A percentile compares a stretch with the other conserved stretches of the same genome.
These are phyloP conservation scores for Citeromyces nyonsensis DNA, from an alignment of 805 yeast genomes.

Conservation along the genomic window DNA sequence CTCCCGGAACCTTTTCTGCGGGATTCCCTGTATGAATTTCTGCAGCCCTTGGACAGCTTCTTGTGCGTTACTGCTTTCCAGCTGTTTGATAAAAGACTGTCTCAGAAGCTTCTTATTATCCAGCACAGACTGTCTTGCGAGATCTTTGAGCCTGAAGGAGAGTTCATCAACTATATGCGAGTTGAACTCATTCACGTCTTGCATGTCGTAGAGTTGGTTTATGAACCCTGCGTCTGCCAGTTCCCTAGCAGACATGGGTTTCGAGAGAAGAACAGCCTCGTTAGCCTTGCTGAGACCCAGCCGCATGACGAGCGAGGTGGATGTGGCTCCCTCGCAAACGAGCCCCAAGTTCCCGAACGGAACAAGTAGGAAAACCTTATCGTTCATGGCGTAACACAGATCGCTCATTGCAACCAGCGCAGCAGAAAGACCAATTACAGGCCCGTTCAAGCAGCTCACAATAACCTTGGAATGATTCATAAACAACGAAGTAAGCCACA, in stretches of 20 bases:
- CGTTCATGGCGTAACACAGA: slow-evolving; percentile 52
- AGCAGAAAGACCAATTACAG: slow-evolving; percentile 67
- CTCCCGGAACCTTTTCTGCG: slow-evolving; percentile 49
- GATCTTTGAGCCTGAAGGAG: slow-evolving; percentile 17
- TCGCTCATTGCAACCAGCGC: slow-evolving; percentile 68
- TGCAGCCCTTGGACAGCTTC: slow-evolving; percentile 59
- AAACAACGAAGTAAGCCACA: slow-evolving; percentile 50
- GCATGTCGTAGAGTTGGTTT: slow-evolving; percentile 25
- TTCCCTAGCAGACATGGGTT: slow-evolving; percentile 46
- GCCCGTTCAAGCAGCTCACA: slow-evolving; percentile 71
- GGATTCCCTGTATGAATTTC: slow-evolving; percentile 59
- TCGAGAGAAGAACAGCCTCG: slow-evolving; percentile 58
- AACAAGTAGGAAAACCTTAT: slow-evolving; percentile 38
- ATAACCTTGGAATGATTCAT: slow-evolving; percentile 58
- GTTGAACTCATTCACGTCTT: slow-evolving; percentile 25
- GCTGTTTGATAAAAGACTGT: slow-evolving; percentile 12
- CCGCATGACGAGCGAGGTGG: slow-evolving; percentile 51
- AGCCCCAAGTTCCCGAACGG: slow-evolving; percentile 79
- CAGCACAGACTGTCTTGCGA: slow-evolving; percentile 27
- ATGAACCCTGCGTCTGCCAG: slow-evolving; percentile 43
- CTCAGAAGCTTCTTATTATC: slow-evolving; percentile 29
- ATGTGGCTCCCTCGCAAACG: slow-evolving; percentile 69
- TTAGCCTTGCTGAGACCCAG: slow-evolving; percentile 60
- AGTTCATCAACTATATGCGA: slow-evolving; percentile 18
- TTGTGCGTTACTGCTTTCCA: slow-evolving; percentile 36